Evolutionary conservation across 2,329 filamentous ascomycete species (phyloP).

Genomic region (Scedosporium aurantiacum): DNA sequence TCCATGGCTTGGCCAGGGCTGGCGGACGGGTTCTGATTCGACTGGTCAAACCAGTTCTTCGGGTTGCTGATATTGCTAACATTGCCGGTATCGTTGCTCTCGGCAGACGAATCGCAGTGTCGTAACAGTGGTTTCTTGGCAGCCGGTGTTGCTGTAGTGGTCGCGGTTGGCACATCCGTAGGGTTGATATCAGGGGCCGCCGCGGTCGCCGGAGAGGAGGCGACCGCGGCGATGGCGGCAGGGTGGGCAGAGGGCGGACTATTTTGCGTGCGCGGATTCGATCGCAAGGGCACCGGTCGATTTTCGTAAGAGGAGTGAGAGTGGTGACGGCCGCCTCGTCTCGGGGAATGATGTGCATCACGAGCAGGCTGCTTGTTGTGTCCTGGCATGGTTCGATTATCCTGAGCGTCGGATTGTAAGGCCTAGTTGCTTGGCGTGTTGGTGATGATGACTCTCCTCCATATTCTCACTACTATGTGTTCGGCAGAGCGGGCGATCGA

Average conservation of each 20-base stretch:
- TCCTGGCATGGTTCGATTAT: background rate
- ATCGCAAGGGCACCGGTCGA: background rate
- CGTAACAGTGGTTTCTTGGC: background rate
- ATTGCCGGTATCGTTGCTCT: slow-evolving; percentile 35
- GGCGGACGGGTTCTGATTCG: slow-evolving; percentile 37
- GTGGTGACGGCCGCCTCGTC: background rate
- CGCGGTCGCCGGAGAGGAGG: background rate
- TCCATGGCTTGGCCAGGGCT: slow-evolving; percentile 37
- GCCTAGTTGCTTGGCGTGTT: background rate
- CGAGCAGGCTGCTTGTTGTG: background rate
- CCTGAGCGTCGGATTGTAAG: background rate
- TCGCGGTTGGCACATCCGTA: background rate
- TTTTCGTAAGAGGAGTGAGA: background rate
- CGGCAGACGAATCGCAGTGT: slow-evolving; percentile 33
- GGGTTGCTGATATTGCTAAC: slow-evolving; percentile 34
- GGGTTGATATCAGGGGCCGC: background rate
- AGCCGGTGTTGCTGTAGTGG: background rate
- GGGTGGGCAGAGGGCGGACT: background rate
- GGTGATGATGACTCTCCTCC: too few relatives aligned
- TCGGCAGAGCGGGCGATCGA: too few relatives aligned
- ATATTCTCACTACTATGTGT: too few relatives aligned
- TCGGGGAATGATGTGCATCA: background rate
- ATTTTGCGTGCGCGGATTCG: background rate
- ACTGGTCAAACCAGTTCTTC: slow-evolving; percentile 42
- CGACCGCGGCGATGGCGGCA: background rate